Evolutionary conservation across 108 stramenopile species (phyloP).

Genomic region (Cyclotella cryptica): DNA sequence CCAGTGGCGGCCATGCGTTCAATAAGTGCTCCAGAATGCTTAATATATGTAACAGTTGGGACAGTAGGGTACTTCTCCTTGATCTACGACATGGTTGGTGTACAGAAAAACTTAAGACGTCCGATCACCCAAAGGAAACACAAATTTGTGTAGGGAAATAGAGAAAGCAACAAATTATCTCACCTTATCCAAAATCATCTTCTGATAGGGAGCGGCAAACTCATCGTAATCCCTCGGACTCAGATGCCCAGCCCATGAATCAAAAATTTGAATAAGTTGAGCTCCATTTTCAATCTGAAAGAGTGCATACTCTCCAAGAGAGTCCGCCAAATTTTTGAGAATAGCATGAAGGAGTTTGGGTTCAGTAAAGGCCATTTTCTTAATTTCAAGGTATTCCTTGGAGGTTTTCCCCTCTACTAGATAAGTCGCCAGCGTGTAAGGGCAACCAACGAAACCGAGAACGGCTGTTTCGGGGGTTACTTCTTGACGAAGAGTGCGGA

Average conservation of each 20-base stretch:
- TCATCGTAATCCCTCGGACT: conserved; percentile 92
- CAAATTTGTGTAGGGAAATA: neutral
- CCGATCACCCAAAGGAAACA: neutral
- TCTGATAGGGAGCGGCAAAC: conserved; percentile 97
- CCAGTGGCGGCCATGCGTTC: conserved; percentile 95
- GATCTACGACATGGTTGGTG: conserved; percentile 44
- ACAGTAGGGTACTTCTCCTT: conserved; percentile 91
- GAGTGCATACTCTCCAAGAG: conserved; percentile 92
- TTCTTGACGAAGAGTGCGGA: conserved; percentile 86
- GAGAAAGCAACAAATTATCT: conserved; percentile 5
- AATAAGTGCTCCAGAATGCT: conserved; percentile 88
- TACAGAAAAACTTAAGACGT: neutral
- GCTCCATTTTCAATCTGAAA: conserved; percentile 98
- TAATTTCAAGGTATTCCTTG: conserved; percentile 93
- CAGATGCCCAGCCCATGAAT: conserved; percentile 98
- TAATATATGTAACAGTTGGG: conserved; percentile 95
- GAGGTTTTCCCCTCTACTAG: conserved; percentile 96
- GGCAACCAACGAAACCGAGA: conserved; percentile 98
- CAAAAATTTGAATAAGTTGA: conserved; percentile 98
- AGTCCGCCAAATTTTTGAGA: conserved; percentile 89
- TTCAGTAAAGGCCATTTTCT: conserved; percentile 93
- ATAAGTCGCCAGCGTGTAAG: conserved; percentile 98
- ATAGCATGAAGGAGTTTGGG: conserved; percentile 91
- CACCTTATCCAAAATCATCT: conserved; percentile 88
- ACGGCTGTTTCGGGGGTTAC: conserved; percentile 93